Percentiles rank a stretch among this genome's conserved stretches.
Conservation (phyloP, 2,329 filamentous ascomycete genomes). For the Fusarium sp. region DNA sequence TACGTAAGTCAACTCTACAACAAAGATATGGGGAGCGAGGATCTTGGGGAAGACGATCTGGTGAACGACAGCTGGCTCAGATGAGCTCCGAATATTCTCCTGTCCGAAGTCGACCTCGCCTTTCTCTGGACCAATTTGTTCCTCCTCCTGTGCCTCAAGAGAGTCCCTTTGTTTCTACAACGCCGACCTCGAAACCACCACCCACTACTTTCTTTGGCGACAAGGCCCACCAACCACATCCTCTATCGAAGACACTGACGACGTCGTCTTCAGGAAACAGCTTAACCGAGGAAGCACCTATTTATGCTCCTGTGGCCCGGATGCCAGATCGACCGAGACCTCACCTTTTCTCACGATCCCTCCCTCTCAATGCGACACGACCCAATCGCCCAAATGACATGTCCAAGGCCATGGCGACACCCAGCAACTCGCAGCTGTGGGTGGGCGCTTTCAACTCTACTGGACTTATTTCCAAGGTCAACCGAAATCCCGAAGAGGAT, state of each 20-base stretch:
- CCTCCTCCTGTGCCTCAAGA: conserved; percentile 71
- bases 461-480: conserved; percentile 93
- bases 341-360: conserved; percentile 52
- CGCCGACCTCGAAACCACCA: conserved; percentile 64
- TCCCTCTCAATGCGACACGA: conserved; percentile 53
- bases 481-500: conserved; percentile 80
- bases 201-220: conserved; percentile 50
- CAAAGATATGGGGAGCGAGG: conserved; percentile 79
- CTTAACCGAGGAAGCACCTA: conserved; percentile 72
- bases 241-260: conserved; percentile 85
- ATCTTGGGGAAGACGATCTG: conserved; percentile 69
- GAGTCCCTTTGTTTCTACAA: conserved; percentile 68
- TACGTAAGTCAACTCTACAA: conserved; percentile 88
- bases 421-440: conserved; percentile 66
- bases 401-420: conserved; percentile 52
- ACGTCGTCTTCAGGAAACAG: conserved; percentile 88
- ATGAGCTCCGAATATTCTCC: conserved; percentile 65
- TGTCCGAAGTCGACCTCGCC: conserved; percentile 73
- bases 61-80: conserved; percentile 64
- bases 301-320: conserved; percentile 46
- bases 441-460: conserved; percentile 93
- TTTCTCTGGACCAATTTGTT: conserved; percentile 82
- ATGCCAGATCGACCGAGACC: conserved; percentile 42
- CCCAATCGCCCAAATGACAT: conserved; percentile 49
- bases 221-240: conserved; percentile 72